Base-by-base conservation (phyloP, 2,329 filamentous ascomycete genomes). In the Stromatinia cepivora region DNA sequence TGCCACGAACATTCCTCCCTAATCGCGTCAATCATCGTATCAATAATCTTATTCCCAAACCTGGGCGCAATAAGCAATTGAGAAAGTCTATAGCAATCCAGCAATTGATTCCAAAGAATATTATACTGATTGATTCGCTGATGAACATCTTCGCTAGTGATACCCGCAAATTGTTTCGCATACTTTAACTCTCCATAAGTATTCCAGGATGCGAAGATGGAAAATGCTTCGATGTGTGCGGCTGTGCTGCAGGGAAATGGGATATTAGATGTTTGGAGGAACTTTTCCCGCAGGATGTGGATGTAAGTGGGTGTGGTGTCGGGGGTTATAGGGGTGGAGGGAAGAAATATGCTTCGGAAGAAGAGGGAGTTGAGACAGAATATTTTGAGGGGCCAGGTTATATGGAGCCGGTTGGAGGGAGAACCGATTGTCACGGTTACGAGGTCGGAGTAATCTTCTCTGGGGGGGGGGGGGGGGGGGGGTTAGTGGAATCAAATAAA, bases 281-380 rank as follows among this genome's bases (percentile, higher is more conserved):
- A 46, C n/a, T 34, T 20, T 15, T 36, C 28, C 2, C 58, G 42
- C 0, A 62, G 58, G 4, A 4, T 22, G 7, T 6, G 28, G 45
- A 62, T 62, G 45, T 48, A 62, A 13, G 11, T 0, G 22, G 58
- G 58, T 4, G 58, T 62, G 6, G 28, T 31, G 22, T 52, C 45
- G 4, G 31, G 45, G 4, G 22, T 36, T 7, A 25, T 25, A 1
- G 59, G 59, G 9, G 15, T 50, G 4, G 15, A 2, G 9, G 59
- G 59, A 22, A 50, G n/a, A 45, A 50, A 63, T 4, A 63, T 63
- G 22, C 7, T 63, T 4, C 59, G 59, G 31, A 63, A 63, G n/a
- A 63, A 63, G 22, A 52, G 45, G 4, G 59, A 63, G 59, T 25
- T 63, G 17, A 48, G n/a, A 15, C 59, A 50, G 5, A 63, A 50